Evolutionary conservation across 495 filamentous ascomycete species (phyloP).

Genomic region (Aspergillus ostianus): DNA sequence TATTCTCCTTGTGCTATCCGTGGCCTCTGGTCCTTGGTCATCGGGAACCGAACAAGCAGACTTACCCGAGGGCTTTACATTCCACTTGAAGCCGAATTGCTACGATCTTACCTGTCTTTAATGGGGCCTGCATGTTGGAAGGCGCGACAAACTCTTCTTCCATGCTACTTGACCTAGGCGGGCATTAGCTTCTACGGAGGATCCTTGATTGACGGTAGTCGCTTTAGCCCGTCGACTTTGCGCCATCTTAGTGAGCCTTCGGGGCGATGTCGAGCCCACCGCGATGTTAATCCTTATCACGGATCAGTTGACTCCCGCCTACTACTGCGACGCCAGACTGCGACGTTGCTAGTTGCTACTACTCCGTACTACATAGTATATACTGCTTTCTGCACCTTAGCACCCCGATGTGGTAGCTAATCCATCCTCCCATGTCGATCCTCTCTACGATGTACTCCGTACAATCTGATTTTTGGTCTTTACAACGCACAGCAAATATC

Average conservation of each 20-base stretch:
- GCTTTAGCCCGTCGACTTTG: neutral
- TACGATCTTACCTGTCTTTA: neutral
- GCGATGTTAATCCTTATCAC: neutral
- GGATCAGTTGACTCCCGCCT: neutral
- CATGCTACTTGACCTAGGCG: neutral
- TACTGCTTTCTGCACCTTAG: no score
- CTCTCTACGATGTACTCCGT: no score
- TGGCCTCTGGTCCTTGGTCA: neutral
- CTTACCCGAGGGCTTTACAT: neutral
- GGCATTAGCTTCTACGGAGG: neutral
- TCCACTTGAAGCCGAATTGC: no score
- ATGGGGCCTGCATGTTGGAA: no score
- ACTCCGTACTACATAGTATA: no score
- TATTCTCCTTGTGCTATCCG: neutral
- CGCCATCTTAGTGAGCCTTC: neutral
- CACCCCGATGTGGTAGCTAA: neutral
- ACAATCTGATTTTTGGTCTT: no score
- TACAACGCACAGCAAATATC: no score
- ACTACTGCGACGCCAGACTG: neutral
- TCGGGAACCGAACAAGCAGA: neutral
- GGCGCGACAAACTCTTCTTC: neutral
- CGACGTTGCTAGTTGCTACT: neutral
- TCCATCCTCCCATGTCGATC: neutral
- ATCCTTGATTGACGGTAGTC: neutral
- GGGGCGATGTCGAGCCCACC: no score